Base-by-base conservation (phyloP, 2,329 filamentous ascomycete genomes). In the Arthrinium phaeospermum region DNA sequence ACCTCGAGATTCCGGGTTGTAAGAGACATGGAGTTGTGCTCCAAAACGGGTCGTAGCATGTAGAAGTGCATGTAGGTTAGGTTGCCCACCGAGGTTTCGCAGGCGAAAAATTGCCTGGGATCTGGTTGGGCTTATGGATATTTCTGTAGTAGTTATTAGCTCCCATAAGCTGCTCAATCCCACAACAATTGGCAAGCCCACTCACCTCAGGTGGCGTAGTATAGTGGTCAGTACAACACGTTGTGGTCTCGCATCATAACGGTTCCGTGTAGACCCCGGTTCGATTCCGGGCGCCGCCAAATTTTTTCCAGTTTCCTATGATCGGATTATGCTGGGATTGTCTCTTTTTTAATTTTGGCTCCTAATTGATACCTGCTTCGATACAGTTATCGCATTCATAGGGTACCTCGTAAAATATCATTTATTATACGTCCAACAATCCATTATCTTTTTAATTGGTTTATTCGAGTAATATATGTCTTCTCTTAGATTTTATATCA, bases 141-240 rank as follows among this genome's bases (percentile, higher is more conserved):
- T 49, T n/a, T n/a, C n/a, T n/a, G 46, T 19, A 49, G 0, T n/a
- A 49, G n/a, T 6, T 10, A 49, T 30, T 2, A 30, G 2, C 8
- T 6, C n/a, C 46, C 46, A 49, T 49, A 49, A 49, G n/a, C 19
- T 16, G 10, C 16, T 4, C 37, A 34, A 22, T 41, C n/a, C 57
- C n/a, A 64, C 49, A 51, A 51, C n/a, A n/a, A 51, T 24, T 51
- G 49, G 24, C 37, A 10, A 41, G 37, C 37, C 37, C 37, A 41
- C 10, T 41, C 37, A 27, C 49, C 24, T n/a, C 24, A 68, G 70
- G 61, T 71, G 70, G 68, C 57, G 49, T 71, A 71, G 70, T 71
- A 71, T 71, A 71, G 70, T 71, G 70, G 70, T 71, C 70, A 71
- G 70, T 71, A 68, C 67, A 71, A 68, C 70, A 71, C 70, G 64